These are phyloP conservation scores for baker's yeast (Saccharomyces cerevisiae) DNA, from an alignment of 805 yeast species.

Conservation along the genomic window DNA sequence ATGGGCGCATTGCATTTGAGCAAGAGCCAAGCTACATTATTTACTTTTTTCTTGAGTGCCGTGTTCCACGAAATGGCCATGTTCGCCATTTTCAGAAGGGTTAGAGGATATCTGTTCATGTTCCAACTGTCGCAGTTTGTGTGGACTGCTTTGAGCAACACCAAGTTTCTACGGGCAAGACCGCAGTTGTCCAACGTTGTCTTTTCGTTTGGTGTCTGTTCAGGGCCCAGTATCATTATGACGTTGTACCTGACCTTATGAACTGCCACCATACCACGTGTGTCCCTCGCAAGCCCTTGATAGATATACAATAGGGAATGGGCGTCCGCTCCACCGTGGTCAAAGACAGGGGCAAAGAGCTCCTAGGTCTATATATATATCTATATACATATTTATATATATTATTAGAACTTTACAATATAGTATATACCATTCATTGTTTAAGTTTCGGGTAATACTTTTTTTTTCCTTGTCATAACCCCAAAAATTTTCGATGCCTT, in stretches of 20 bases:
- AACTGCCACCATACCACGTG: not conserved
- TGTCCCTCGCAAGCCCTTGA: not conserved
- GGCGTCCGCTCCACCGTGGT: not conserved
- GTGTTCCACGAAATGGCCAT: slow-evolving; percentile 85
- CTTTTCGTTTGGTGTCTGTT: slow-evolving; percentile 86
- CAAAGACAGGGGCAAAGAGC: no score
- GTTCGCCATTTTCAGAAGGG: slow-evolving; percentile 73
- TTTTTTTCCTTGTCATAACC: not conserved
- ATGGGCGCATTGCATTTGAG: slow-evolving; percentile 65
- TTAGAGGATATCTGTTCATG: slow-evolving; percentile 71
- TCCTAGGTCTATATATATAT: not conserved
- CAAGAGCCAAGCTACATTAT: slow-evolving; percentile 59
- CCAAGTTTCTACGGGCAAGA: slow-evolving; percentile 47
- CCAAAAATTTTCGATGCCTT: not conserved
- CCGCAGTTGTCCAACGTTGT: slow-evolving; percentile 66
- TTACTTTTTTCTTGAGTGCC: slow-evolving; percentile 74
- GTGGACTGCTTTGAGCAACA: slow-evolving; percentile 53
- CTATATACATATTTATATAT: not conserved
- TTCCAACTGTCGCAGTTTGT: slow-evolving; percentile 89
- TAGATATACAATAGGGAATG: not conserved
- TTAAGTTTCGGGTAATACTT: not conserved
- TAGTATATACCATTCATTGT: not conserved
- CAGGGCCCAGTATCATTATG: slow-evolving; percentile 86
- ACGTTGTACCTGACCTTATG: slow-evolving; percentile 73
- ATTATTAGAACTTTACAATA: not conserved